Percentiles rank a stretch among this genome's conserved stretches.
Evolutionary conservation across 1,284 basidiomycete species (phyloP).

Genomic region (Peniophora sp.): DNA sequence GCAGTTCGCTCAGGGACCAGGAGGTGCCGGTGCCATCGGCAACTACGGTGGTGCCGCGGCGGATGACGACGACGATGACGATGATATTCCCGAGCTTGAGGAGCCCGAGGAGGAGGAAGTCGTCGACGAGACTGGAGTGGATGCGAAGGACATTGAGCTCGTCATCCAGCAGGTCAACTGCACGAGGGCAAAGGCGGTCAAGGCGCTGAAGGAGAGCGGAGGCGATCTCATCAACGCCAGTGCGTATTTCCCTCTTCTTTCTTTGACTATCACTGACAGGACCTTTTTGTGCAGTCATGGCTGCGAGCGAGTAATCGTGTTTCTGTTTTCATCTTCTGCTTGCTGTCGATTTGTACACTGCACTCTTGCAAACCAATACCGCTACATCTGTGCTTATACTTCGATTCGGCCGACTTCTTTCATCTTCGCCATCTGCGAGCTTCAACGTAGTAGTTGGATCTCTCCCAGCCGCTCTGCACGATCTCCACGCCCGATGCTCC

Average conservation of each 20-base stretch:
- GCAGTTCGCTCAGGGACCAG: conserved; percentile 64
- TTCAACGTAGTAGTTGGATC: conserved; percentile 78
- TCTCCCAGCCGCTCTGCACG: conserved; percentile 76
- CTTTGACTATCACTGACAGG: conserved; percentile 7
- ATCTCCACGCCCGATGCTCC: conserved; percentile 47
- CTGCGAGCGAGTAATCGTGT: conserved; percentile 57
- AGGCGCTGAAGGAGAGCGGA: conserved; percentile 80
- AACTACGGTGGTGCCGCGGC: conserved; percentile 41
- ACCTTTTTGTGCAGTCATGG: conserved; percentile 46
- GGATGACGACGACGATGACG: conserved; percentile 62
- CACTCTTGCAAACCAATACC: background rate
- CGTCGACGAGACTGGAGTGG: conserved; percentile 77
- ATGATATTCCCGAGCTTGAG: conserved; percentile 80
- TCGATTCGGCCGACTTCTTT: no score
- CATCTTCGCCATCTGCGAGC: conserved; percentile 43
- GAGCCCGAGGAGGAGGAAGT: conserved; percentile 71
- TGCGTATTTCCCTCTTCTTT: conserved; percentile 37
- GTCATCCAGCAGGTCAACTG: conserved; percentile 85
- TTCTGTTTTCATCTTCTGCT: conserved; percentile 1
- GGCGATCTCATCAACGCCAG: conserved; percentile 94
- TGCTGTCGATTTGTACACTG: conserved; percentile 12
- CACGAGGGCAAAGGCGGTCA: conserved; percentile 83
- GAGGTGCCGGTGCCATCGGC: conserved; percentile 37
- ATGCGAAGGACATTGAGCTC: conserved; percentile 92
- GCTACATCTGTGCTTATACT: no score